Evolutionary conservation across 179 eudicot genomes (phyloP).

Genomic region (Carnegiea gigantea): DNA sequence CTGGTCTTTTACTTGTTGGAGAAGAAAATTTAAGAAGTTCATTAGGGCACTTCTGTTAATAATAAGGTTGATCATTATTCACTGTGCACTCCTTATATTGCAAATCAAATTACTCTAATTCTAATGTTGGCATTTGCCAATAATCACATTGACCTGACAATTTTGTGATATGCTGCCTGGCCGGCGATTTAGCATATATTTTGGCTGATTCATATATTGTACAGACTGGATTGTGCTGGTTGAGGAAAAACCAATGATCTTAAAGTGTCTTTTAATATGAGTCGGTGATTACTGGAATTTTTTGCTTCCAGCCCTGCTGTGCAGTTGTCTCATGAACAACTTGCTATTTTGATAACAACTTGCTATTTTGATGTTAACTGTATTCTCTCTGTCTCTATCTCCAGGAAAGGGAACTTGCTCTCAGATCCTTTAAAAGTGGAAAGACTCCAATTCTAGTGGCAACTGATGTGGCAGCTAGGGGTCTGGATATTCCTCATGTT

Average conservation of each 20-base stretch:
- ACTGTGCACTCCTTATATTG: not conserved
- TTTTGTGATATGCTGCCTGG: no score
- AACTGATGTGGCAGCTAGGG: conserved; percentile 96
- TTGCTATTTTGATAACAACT: not conserved
- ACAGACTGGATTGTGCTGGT: not conserved
- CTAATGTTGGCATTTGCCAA: no score
- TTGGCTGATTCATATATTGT: no score
- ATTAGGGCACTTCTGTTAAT: not conserved
- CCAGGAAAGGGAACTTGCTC: conserved; percentile 72
- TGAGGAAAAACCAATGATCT: not conserved
- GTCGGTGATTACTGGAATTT: not conserved
- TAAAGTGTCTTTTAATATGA: not conserved
- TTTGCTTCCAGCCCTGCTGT: not conserved
- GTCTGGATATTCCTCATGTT: conserved; percentile 64
- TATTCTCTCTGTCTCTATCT: not conserved
- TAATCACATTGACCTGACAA: no score
- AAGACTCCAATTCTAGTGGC: conserved; percentile 75
- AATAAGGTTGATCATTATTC: not conserved
- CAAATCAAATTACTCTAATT: no score
- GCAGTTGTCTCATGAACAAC: not conserved
- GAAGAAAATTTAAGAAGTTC: not conserved
- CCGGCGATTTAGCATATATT: no score
- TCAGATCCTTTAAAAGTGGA: not conserved
- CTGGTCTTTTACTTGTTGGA: not conserved
- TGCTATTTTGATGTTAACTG: not conserved